Base-by-base conservation (phyloP, 225 moss, liverwort and hornwort genomes). In the Takakia lepidozioides region DNA sequence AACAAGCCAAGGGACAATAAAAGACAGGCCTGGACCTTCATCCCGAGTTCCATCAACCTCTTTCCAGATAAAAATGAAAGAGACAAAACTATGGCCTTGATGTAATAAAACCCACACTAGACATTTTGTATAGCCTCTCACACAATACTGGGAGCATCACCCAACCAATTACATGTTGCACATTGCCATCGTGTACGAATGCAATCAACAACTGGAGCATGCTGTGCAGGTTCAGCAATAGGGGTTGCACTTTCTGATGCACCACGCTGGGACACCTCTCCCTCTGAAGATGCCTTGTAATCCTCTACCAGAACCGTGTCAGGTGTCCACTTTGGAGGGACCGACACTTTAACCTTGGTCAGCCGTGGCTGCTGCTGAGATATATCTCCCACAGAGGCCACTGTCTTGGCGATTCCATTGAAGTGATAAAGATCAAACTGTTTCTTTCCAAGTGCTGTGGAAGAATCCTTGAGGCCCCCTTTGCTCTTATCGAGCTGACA, bases 241-340 rank as follows among this genome's bases (percentile, higher is more conserved):
- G 65, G 29, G 44, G 48, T 54, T 29, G 61, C 67, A n/a, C 60
- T 44, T 37, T 60, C 69, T 18, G 65, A 39, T 15, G 71, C 56
- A 11, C 55, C 65, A n/a, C n/a, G n/a, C 50, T 66, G 59, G 7
- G 69, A 44, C 13, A 53, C 63, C 9, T 73, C 73, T 9, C 69
- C 60, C 40, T 56, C 56, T n/a, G n/a, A n/a, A 8, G 51, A 48
- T 23, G 49, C 50, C 41, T 87, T 90, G 27, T 50, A 83, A 43
- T 84, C 89, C 61, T 86, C 93, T 42, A 87, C 82, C 19, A 87
- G 68, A 19, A 78, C 82, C 5, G 75, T 79, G 25, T 98, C 91
- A 0, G 87, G 98, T 23, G 91, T 98, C 98, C 98, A 98, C 49
- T 98, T 98, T 38, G 98, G 98, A 51, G 98, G 98, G 22, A 98